phyloP scores from a whole-genome alignment of 352 stramenopile genomes.

The Phytophthora macrochlamydospora region DNA sequence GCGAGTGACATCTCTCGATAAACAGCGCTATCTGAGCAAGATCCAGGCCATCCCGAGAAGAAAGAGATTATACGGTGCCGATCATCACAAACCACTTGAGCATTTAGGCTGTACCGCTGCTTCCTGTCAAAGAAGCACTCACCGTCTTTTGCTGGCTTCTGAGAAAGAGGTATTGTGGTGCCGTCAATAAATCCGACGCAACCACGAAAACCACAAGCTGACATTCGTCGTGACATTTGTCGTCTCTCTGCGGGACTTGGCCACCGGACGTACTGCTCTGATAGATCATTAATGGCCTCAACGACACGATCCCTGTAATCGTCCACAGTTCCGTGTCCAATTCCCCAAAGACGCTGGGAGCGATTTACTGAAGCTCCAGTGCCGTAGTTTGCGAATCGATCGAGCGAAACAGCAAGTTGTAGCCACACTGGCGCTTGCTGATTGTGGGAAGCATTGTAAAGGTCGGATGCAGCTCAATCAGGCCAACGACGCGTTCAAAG shows the following conservation, averaged over 20 bases:
- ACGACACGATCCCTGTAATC: background rate
- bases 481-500: constrained; percentile 1
- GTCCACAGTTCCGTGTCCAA: constrained; percentile 1
- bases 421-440: background rate
- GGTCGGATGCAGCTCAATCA: background rate
- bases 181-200: background rate
- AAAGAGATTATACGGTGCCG: constrained; percentile 2
- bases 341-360: constrained; percentile 3
- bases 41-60: background rate
- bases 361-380: background rate
- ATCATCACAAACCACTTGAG: constrained; percentile 7
- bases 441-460: constrained; percentile 1
- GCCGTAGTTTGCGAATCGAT: constrained; percentile 4
- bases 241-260: background rate
- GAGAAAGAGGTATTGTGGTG: background rate
- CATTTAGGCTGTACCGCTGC: constrained; percentile 4
- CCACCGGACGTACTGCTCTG: background rate
- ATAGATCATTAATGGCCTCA: background rate
- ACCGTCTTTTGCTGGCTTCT: background rate
- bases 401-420: constrained; percentile 1
- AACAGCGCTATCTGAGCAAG: background rate
- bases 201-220: background rate
- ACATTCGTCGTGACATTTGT: background rate
- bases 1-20: constrained; percentile 6
- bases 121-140: background rate